Evolutionary conservation across 192 early-diverging fungal species (phyloP).

Genomic region (Helicostylum pulchrum): DNA sequence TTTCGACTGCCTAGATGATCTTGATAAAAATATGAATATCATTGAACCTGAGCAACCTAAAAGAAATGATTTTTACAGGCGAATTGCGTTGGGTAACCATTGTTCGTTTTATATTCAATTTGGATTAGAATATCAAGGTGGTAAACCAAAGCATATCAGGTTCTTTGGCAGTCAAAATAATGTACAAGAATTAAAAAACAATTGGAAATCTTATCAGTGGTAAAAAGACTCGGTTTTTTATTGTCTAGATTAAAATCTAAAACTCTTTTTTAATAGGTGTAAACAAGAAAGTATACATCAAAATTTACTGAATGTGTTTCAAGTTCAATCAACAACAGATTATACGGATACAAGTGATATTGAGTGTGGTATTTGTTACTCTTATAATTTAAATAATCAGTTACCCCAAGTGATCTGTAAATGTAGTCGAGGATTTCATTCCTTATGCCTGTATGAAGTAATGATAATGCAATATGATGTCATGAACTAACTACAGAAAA

Average conservation of each 20-base stretch:
- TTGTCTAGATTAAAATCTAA: not conserved
- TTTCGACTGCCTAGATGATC: conserved; percentile 22
- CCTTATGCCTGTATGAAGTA: conserved; percentile 22
- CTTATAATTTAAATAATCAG: conserved; percentile 18
- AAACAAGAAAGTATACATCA: not conserved
- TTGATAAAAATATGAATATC: conserved; percentile 12
- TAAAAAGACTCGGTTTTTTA: not conserved
- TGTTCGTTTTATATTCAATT: conserved; percentile 22
- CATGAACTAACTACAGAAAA: too few relatives aligned
- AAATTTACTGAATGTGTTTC: not conserved
- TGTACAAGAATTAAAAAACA: not conserved
- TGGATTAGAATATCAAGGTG: conserved; percentile 1
- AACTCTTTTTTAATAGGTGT: not conserved
- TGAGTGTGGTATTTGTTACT: conserved; percentile 33
- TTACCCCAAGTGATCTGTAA: conserved; percentile 12
- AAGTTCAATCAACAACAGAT: conserved; percentile 1
- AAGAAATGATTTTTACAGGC: conserved; percentile 11
- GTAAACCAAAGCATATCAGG: not conserved
- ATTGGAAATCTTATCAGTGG: conserved; percentile 12
- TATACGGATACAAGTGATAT: conserved; percentile 3
- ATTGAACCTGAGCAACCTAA: conserved; percentile 18
- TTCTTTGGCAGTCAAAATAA: conserved; percentile 21
- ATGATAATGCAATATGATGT: not conserved
- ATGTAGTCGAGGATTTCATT: conserved; percentile 20
- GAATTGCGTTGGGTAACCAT: conserved; percentile 18